These are phyloP conservation scores for Fusarium multiceps DNA, from an alignment of 2,329 filamentous ascomycete genomes.

Conservation along the genomic window DNA sequence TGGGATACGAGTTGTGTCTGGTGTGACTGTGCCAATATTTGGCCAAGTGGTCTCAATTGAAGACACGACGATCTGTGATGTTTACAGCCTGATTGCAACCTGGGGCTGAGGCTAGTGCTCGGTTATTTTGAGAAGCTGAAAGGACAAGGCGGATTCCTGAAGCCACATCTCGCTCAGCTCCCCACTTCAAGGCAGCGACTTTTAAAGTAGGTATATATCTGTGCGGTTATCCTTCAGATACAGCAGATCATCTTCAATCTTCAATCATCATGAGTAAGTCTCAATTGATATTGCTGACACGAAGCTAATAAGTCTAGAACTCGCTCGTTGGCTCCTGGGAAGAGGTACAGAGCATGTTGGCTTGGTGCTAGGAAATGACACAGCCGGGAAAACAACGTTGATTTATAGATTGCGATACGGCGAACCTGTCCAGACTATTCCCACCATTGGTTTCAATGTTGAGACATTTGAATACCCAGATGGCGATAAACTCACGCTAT, in stretches of 20 bases:
- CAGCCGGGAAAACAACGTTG: conserved; percentile 78
- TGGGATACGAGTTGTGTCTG: neutral
- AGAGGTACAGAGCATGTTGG: conserved; percentile 34
- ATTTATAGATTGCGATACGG: conserved; percentile 88
- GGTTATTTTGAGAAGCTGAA: neutral
- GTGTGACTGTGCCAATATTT: neutral
- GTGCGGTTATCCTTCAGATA: neutral
- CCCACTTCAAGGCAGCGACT: conserved; percentile 41
- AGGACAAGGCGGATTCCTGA: conserved; percentile 29
- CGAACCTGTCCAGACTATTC: conserved; percentile 92
- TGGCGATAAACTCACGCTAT: conserved; percentile 41
- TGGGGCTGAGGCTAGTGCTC: neutral
- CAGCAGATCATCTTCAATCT: neutral
- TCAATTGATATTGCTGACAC: fast-evolving
- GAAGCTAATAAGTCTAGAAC: conserved; percentile 23
- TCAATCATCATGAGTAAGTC: conserved; percentile 36
- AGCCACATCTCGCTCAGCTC: conserved; percentile 39
- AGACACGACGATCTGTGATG: neutral
- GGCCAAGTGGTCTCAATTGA: neutral
- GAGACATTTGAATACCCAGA: conserved; percentile 69
- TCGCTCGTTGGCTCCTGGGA: conserved; percentile 41
- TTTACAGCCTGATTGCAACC: neutral
- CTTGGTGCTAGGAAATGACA: conserved; percentile 41
- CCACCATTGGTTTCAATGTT: conserved; percentile 95
- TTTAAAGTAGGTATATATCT: neutral